A percentile compares a stretch with the other conserved stretches of the same genome.
Evolutionary conservation across 352 stramenopile genomes (phyloP).

Genomic region (Phytophthora colocasiae): DNA sequence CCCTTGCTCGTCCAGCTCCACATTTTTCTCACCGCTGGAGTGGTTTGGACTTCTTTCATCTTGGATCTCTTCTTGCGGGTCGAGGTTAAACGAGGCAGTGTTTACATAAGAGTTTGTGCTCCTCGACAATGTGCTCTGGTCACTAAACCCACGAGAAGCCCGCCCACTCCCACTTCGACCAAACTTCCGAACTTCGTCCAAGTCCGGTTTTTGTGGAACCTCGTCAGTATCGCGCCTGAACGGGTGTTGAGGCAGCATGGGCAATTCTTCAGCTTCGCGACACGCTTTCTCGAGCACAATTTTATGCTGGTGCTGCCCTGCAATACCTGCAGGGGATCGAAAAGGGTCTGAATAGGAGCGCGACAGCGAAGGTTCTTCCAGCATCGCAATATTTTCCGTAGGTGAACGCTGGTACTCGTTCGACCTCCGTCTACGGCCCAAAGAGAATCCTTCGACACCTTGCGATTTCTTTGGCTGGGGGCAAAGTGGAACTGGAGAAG

Average conservation of each 20-base stretch:
- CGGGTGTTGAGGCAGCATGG: slow-evolving; percentile 59
- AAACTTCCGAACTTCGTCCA: slow-evolving; percentile 35
- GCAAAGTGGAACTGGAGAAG: slow-evolving; percentile 33
- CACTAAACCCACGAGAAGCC: slow-evolving; percentile 39
- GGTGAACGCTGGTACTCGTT: slow-evolving; percentile 24
- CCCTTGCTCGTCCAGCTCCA: slow-evolving; percentile 17
- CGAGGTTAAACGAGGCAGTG: slow-evolving; percentile 39
- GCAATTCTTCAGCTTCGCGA: slow-evolving; percentile 48
- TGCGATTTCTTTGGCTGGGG: slow-evolving; percentile 25
- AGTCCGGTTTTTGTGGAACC: slow-evolving; percentile 28
- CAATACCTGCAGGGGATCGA: slow-evolving; percentile 51
- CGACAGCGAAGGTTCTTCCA: slow-evolving; percentile 45
- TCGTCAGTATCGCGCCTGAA: slow-evolving; percentile 42
- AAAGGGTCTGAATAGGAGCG: slow-evolving; percentile 75
- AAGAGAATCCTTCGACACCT: slow-evolving; percentile 32
- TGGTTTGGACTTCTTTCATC: slow-evolving; percentile 29
- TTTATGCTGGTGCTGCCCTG: slow-evolving; percentile 40
- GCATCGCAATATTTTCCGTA: slow-evolving; percentile 26
- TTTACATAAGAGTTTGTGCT: slow-evolving; percentile 48
- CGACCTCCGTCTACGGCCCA: slow-evolving; percentile 36
- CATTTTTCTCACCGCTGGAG: slow-evolving; percentile 29
- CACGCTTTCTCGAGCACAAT: slow-evolving; percentile 34
- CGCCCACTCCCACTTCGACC: slow-evolving; percentile 35
- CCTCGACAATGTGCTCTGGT: slow-evolving; percentile 44
- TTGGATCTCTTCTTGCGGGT: slow-evolving; percentile 37